Conservation (phyloP, 2,329 filamentous ascomycete genomes). For the Talaromyces sp. region DNA sequence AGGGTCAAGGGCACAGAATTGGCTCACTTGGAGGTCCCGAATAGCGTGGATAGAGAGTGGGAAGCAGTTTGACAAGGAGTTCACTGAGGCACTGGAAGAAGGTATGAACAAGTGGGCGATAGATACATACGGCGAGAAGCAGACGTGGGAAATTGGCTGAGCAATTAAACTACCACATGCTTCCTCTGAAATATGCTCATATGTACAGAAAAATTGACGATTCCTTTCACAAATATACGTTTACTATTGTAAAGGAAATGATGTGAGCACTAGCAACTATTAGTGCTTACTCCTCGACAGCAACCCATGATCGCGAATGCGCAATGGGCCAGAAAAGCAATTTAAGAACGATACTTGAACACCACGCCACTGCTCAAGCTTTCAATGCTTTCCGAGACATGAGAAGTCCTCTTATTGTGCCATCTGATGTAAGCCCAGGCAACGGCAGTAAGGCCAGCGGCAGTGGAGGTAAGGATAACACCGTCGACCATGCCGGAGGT, state of each 20-base stretch:
- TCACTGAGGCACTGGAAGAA: background rate
- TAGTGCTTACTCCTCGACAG: no score
- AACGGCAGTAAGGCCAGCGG: background rate
- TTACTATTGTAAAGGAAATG: no score
- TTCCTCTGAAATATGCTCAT: no score
- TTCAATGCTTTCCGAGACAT: background rate
- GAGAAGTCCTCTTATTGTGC: background rate
- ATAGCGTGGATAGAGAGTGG: constrained; percentile 21
- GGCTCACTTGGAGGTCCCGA: constrained; percentile 45
- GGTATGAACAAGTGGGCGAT: background rate
- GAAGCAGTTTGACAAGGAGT: constrained; percentile 21
- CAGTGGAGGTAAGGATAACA: constrained; percentile 3
- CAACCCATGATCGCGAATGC: no score
- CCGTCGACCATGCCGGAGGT: constrained; percentile 4
- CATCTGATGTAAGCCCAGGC: constrained; percentile 7
- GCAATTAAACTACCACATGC: no score
- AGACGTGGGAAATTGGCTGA: no score
- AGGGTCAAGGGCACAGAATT: constrained; percentile 41
- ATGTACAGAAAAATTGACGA: no score
- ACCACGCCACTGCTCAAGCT: constrained; percentile 7
- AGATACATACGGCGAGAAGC: background rate
- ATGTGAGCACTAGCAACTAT: no score
- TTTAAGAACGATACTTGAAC: constrained; percentile 2
- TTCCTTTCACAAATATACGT: no score
- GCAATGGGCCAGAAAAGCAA: no score